Evolutionary conservation across 2,329 filamentous ascomycete species (phyloP).

Genomic region (Epichloe glyceriae): DNA sequence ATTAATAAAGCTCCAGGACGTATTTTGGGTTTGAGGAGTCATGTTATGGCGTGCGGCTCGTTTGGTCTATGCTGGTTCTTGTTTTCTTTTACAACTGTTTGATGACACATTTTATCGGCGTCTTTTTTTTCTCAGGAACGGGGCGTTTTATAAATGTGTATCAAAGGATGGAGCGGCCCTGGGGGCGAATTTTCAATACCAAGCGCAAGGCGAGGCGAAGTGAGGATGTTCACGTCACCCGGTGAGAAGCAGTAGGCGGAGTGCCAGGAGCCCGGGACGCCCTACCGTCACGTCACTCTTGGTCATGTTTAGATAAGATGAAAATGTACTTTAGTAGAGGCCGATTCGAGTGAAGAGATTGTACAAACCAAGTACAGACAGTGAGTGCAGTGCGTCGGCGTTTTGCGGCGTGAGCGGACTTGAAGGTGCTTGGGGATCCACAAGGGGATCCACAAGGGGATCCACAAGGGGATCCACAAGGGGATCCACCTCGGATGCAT

Average conservation of each 20-base stretch:
- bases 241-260: neutral
- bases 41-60: no score
- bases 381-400: no score
- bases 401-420: no score
- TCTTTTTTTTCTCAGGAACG: slow-evolving; percentile 11
- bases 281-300: neutral
- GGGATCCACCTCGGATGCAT: neutral
- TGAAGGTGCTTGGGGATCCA: no score
- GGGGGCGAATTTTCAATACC: slow-evolving; percentile 14
- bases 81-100: slow-evolving; percentile 5
- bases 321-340: slow-evolving; percentile 31
- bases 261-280: neutral
- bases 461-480: neutral
- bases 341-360: slow-evolving; percentile 12
- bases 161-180: slow-evolving; percentile 9
- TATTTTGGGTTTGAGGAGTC: neutral
- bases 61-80: neutral
- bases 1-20: neutral
- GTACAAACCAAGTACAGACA: neutral
- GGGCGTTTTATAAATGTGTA: slow-evolving; percentile 11
- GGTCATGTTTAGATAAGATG: slow-evolving; percentile 20
- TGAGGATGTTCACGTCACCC: neutral
- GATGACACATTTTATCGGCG: slow-evolving; percentile 13
- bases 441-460: no score
- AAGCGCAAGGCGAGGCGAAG: slow-evolving; percentile 9